These are phyloP conservation scores for Starmerella kuoi DNA, from an alignment of 805 yeast species.

Conservation along the genomic window DNA sequence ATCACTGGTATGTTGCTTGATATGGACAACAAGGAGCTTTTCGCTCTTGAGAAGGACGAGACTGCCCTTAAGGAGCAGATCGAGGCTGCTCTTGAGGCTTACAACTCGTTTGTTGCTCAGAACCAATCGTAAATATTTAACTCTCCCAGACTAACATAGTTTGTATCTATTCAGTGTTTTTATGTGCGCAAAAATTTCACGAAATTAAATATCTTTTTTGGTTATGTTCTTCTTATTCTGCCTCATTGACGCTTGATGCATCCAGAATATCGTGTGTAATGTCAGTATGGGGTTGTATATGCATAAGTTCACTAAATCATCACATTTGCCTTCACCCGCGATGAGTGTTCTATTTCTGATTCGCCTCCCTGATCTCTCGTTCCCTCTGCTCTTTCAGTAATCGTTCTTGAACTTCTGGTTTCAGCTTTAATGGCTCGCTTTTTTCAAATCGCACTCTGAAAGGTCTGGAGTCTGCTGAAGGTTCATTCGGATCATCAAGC, in stretches of 20 bases:
- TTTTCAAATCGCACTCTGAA: slow-evolving; percentile 25
- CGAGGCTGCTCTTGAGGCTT: slow-evolving; percentile 88
- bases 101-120: slow-evolving; percentile 68
- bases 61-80: slow-evolving; percentile 80
- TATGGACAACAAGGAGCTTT: slow-evolving; percentile 81
- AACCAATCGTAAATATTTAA: not conserved
- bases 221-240: too few relatives aligned
- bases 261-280: too few relatives aligned
- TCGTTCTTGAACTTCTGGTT: slow-evolving; percentile 26
- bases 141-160: not conserved
- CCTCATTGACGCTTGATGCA: too few relatives aligned
- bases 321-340: too few relatives aligned
- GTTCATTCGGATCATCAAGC: slow-evolving; percentile 25
- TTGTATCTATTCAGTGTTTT: not conserved
- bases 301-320: too few relatives aligned
- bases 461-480: slow-evolving; percentile 20
- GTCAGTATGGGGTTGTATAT: too few relatives aligned
- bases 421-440: slow-evolving; percentile 24
- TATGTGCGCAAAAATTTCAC: too few relatives aligned
- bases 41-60: slow-evolving; percentile 80
- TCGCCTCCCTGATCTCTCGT: too few relatives aligned
- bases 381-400: too few relatives aligned
- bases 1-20: slow-evolving; percentile 98
- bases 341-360: too few relatives aligned
- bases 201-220: too few relatives aligned